These are phyloP conservation scores for Aspergillus spinulosporus DNA, from an alignment of 2,329 filamentous ascomycete genomes.

Conservation along the genomic window DNA sequence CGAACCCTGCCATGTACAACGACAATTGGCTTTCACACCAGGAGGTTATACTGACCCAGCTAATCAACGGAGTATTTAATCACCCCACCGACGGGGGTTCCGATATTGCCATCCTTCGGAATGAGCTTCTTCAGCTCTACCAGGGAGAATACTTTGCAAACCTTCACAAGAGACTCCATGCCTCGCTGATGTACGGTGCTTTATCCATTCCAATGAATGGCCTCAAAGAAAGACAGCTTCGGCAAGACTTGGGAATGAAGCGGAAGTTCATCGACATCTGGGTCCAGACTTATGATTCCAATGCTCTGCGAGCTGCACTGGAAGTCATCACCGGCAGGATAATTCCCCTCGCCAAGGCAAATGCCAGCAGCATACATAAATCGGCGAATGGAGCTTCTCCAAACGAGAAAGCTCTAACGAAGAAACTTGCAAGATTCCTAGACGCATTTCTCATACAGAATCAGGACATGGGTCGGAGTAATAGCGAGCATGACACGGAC, in stretches of 20 bases:
- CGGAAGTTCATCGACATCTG: slow-evolving; percentile 60
- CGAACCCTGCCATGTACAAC: slow-evolving; percentile 60
- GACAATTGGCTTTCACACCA: slow-evolving; percentile 64
- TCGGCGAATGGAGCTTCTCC: not conserved
- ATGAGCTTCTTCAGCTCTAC: slow-evolving; percentile 55
- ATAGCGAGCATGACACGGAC: slow-evolving; percentile 26
- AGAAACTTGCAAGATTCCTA: slow-evolving; percentile 54
- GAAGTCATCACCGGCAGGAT: slow-evolving; percentile 63
- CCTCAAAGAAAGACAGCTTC: slow-evolving; percentile 48
- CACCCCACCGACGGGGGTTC: slow-evolving; percentile 26
- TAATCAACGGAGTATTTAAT: slow-evolving; percentile 59
- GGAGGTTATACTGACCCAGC: slow-evolving; percentile 61
- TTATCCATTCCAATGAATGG: slow-evolving; percentile 57
- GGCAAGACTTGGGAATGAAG: slow-evolving; percentile 59
- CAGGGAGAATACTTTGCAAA: slow-evolving; percentile 52
- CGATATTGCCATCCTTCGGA: slow-evolving; percentile 41
- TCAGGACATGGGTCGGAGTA: slow-evolving; percentile 49
- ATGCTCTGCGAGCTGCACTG: slow-evolving; percentile 52
- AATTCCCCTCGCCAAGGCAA: slow-evolving; percentile 32
- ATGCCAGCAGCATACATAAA: not conserved
- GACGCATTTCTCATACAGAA: slow-evolving; percentile 60
- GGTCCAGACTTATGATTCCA: slow-evolving; percentile 58
- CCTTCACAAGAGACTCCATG: slow-evolving; percentile 59
- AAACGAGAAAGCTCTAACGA: slow-evolving; percentile 35
- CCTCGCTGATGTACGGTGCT: slow-evolving; percentile 59